Conservation (phyloP, 139 green algal species). For the Chlamydomonas schloesseri region DNA sequence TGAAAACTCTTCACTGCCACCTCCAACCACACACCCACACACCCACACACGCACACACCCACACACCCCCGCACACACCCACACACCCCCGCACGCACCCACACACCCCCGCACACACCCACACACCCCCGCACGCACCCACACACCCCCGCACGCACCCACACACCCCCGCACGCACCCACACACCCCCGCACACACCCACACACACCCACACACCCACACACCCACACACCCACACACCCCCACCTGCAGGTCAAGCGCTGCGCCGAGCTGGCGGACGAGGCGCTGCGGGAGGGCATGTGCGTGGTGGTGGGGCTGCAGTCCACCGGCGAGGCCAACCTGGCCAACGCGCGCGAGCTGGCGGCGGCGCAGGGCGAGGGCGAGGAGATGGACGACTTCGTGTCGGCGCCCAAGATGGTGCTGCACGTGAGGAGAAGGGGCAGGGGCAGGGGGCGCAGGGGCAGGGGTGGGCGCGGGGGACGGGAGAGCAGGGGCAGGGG, state of each 20-base stretch:
- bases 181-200: too few relatives aligned
- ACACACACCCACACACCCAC: neutral
- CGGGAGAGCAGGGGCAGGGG: too few relatives aligned
- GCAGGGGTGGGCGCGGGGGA: neutral
- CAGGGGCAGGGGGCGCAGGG: too few relatives aligned
- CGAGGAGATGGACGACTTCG: conserved; percentile 81
- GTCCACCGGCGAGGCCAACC: conserved; percentile 88
- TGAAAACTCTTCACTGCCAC: too few relatives aligned
- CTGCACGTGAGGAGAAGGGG: conserved; percentile 46
- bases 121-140: too few relatives aligned
- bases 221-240: neutral
- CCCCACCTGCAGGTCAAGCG: conserved; percentile 63
- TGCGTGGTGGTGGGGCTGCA: conserved; percentile 89
- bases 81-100: too few relatives aligned
- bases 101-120: too few relatives aligned
- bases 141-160: too few relatives aligned
- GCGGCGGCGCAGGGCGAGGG: conserved; percentile 51
- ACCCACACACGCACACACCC: too few relatives aligned
- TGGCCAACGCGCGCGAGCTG: conserved; percentile 35
- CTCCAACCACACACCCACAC: too few relatives aligned
- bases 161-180: too few relatives aligned
- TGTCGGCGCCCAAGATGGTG: conserved; percentile 80
- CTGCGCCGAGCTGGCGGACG: conserved; percentile 69
- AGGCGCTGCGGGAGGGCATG: conserved; percentile 74
- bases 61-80: too few relatives aligned